phyloP scores from a whole-genome alignment of 2,329 filamentous ascomycete species.

The Scedosporium boydii region DNA sequence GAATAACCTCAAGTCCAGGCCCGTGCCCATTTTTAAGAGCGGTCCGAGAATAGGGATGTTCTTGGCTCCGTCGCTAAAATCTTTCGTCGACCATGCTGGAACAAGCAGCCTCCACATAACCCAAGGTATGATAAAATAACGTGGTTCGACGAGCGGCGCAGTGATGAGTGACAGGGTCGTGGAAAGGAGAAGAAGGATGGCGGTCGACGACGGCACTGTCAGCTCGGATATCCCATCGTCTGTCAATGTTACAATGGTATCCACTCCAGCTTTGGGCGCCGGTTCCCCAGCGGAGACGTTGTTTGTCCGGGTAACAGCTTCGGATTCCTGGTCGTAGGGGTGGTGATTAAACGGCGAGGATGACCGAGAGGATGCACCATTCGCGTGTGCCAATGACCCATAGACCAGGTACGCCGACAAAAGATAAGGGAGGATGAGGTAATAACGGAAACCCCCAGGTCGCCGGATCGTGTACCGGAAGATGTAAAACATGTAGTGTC shows the following conservation, averaged over 20 bases:
- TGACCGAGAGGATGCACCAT: not conserved
- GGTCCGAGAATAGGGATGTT: not conserved
- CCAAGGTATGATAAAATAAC: constrained; percentile 95
- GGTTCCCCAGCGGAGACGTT: not conserved
- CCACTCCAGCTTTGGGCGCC: not conserved
- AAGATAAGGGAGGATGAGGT: constrained; percentile 61
- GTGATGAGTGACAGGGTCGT: constrained; percentile 73
- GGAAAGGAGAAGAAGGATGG: constrained; percentile 52
- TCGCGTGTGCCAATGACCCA: constrained; percentile 46
- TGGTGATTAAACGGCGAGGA: constrained; percentile 17
- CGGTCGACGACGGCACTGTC: constrained; percentile 34
- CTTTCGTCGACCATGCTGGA: constrained; percentile 34
- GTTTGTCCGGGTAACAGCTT: constrained; percentile 5
- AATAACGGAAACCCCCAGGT: constrained; percentile 54
- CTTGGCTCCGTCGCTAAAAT: not conserved
- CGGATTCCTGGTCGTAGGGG: constrained; percentile 14
- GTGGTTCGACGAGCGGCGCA: constrained; percentile 85
- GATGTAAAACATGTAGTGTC: constrained; percentile 95
- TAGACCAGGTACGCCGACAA: constrained; percentile 52
- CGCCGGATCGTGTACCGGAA: constrained; percentile 74
- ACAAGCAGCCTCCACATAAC: constrained; percentile 81
- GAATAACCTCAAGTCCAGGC: constrained; percentile 36
- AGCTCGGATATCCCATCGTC: constrained; percentile 18
- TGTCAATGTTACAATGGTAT: constrained; percentile 12
- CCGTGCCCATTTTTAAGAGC: constrained; percentile 10